Conservation (phyloP, 495 filamentous ascomycete species). For the Penicillium coprophilum region DNA sequence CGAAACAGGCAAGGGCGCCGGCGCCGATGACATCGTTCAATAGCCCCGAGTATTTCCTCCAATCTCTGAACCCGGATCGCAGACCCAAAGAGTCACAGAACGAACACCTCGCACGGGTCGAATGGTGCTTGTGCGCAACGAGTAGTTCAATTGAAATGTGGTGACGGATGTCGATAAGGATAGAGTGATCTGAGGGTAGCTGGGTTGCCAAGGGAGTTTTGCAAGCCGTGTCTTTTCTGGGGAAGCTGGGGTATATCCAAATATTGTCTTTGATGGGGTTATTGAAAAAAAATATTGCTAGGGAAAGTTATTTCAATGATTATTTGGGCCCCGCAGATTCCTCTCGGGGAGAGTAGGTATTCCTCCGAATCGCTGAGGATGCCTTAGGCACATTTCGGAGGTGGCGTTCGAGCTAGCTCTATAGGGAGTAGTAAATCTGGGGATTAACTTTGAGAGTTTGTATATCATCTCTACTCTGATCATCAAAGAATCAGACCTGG, state of each 20-base stretch:
- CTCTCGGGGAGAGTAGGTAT: conserved; percentile 32
- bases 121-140: conserved; percentile 9
- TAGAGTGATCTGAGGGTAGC: conserved; percentile 10
- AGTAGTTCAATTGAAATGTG: conserved; percentile 4
- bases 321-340: conserved; percentile 31
- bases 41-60: background rate
- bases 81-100: background rate
- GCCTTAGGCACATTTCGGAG: conserved; percentile 19
- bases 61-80: conserved; percentile 1
- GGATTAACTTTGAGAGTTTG: conserved; percentile 9
- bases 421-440: conserved; percentile 2
- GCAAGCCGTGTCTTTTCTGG: background rate
- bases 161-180: conserved; percentile 8
- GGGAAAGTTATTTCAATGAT: conserved; percentile 15
- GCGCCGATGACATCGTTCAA: conserved; percentile 31
- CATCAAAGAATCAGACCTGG: background rate
- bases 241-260: background rate
- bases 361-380: conserved; percentile 24
- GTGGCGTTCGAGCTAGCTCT: conserved; percentile 5
- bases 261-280: conserved; percentile 6
- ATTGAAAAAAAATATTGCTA: conserved; percentile 13
- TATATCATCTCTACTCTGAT: conserved; percentile 1
- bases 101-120: background rate
- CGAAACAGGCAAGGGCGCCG: conserved; percentile 22
- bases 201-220: conserved; percentile 12